Percentiles rank a stretch among this genome's conserved stretches.
These are phyloP conservation scores for Musa beccarii DNA, from an alignment of 176 grass and related monocot species.

Conservation along the genomic window DNA sequence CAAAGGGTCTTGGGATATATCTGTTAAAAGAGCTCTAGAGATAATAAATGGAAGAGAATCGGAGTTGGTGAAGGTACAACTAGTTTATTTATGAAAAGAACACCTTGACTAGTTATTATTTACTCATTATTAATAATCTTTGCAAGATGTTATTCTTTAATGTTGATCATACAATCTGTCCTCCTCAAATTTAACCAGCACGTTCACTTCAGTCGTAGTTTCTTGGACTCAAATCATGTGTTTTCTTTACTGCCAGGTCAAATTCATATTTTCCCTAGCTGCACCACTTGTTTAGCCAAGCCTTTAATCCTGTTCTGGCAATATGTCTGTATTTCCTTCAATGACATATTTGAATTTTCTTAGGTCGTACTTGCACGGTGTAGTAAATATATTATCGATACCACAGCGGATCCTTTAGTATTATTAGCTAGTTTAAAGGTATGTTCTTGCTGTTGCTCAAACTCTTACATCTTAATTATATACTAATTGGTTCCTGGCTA, in stretches of 20 bases:
- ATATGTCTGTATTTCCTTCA: not conserved
- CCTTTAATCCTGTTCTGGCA: not conserved
- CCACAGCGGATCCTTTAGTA: conserved; percentile 58
- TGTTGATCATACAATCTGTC: too few species aligned
- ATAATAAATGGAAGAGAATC: conserved; percentile 67
- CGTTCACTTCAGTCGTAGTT: too few species aligned
- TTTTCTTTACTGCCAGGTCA: too few species aligned
- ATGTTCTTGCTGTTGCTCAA: not conserved
- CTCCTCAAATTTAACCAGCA: not conserved
- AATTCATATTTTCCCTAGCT: not conserved
- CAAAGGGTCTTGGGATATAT: conserved; percentile 74
- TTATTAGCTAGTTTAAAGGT: conserved; percentile 67
- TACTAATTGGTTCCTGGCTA: conserved; percentile 6
- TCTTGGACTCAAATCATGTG: too few species aligned
- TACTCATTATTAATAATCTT: not conserved
- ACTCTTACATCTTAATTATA: not conserved
- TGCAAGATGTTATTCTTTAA: not conserved
- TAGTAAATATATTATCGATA: conserved; percentile 84
- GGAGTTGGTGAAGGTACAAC: conserved; percentile 71
- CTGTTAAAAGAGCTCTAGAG: conserved; percentile 75
- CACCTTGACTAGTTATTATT: not conserved
- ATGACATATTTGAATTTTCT: not conserved
- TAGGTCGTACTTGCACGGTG: conserved; percentile 91
- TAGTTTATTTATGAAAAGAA: not conserved
- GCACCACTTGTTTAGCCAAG: not conserved